phyloP scores from a whole-genome alignment of 2,329 filamentous ascomycete genomes.

The Zasmidium citrigriseum region DNA sequence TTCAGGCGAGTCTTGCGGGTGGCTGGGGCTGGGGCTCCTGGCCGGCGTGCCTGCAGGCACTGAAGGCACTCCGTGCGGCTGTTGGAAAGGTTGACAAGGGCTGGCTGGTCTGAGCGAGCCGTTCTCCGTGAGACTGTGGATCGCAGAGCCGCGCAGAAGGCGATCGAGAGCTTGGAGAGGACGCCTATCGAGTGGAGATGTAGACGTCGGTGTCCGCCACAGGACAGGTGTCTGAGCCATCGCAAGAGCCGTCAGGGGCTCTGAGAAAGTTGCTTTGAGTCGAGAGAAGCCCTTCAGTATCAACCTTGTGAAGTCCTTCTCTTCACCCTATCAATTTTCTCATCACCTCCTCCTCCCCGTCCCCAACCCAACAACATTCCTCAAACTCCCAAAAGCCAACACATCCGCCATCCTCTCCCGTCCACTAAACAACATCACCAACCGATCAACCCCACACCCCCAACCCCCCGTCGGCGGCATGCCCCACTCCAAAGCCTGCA shows the following conservation, averaged over 20 bases:
- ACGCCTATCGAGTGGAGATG: no score
- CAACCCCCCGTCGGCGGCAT: conserved; percentile 95
- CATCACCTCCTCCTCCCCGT: conserved; percentile 18
- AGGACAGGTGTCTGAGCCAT: no score
- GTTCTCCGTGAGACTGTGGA: no score
- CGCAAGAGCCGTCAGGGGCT: no score
- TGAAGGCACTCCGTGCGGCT: background rate
- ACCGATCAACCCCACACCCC: conserved; percentile 88
- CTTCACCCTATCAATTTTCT: background rate
- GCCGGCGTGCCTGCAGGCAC: background rate
- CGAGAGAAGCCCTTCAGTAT: background rate
- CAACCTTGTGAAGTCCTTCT: background rate
- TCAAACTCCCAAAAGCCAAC: conserved; percentile 82
- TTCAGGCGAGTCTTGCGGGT: background rate
- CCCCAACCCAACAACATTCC: conserved; percentile 51
- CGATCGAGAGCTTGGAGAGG: background rate
- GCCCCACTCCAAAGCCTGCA: conserved; percentile 82
- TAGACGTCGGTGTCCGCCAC: no score
- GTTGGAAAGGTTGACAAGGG: background rate
- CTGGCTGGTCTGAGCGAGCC: background rate
- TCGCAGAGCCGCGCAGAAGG: no score
- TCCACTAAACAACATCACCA: conserved; percentile 88
- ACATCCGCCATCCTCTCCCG: conserved; percentile 80
- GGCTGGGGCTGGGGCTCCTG: background rate
- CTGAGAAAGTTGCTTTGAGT: background rate